Percentiles rank a stretch among this genome's conserved stretches.
These are phyloP conservation scores for Talaromyces sp. DNA, from an alignment of 2,329 filamentous ascomycete genomes.

Conservation along the genomic window DNA sequence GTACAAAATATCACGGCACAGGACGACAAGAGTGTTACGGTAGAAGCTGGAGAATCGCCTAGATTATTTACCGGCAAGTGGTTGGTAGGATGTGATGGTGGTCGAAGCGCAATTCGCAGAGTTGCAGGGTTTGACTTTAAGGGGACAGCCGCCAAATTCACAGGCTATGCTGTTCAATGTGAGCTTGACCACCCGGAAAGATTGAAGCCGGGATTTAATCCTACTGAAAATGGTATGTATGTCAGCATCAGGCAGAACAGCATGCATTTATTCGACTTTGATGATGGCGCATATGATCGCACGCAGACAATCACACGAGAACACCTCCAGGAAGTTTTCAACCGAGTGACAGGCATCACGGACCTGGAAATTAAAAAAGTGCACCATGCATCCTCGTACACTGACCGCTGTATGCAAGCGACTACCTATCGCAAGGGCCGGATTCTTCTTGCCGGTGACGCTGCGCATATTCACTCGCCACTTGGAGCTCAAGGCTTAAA, in stretches of 20 bases:
- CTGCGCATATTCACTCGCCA: slow-evolving; percentile 22
- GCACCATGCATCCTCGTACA: slow-evolving; percentile 2
- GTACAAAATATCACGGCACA: slow-evolving; percentile 13
- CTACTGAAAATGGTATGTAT: slow-evolving; percentile 13
- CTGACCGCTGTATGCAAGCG: slow-evolving; percentile 13
- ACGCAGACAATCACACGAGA: slow-evolving; percentile 10
- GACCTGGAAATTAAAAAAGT: slow-evolving; percentile 8
- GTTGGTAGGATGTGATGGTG: slow-evolving; percentile 46
- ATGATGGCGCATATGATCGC: slow-evolving; percentile 6
- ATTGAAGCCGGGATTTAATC: slow-evolving; percentile 5
- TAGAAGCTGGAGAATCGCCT: slow-evolving; percentile 16
- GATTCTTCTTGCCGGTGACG: slow-evolving; percentile 22
- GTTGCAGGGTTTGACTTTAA: slow-evolving; percentile 37
- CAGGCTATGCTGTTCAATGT: slow-evolving; percentile 33
- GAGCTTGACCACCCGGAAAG: slow-evolving; percentile 29
- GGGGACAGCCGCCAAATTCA: slow-evolving; percentile 38
- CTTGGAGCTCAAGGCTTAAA: slow-evolving; percentile 28
- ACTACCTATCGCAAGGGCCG: slow-evolving; percentile 20
- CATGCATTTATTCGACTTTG: slow-evolving; percentile 11
- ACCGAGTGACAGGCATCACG: slow-evolving; percentile 5
- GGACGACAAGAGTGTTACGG: slow-evolving; percentile 8
- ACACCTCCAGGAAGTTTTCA: slow-evolving; percentile 6
- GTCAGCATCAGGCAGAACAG: slow-evolving; percentile 6
- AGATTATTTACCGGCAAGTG: slow-evolving; percentile 29
- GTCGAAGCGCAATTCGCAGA: slow-evolving; percentile 39